Base-by-base conservation (phyloP, 2,329 filamentous ascomycete species). In the Orbilia blumenaviensis region DNA sequence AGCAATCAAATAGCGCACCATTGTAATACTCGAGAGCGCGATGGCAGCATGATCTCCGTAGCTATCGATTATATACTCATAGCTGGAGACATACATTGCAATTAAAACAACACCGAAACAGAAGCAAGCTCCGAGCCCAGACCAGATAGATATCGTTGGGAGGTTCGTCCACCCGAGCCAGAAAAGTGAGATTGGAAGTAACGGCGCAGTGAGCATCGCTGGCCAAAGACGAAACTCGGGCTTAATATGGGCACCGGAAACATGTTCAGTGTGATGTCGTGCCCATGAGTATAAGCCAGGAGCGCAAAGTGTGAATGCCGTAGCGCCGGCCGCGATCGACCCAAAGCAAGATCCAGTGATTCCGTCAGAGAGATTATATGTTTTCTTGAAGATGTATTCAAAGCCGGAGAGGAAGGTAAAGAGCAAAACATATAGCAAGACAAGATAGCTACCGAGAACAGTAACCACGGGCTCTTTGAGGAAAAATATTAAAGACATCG, bases 111-210 rank as follows among this genome's bases (percentile, higher is more conserved):
- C 85, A 4, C 87, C 87, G 78, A 88, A 87, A 0, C 87, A 77
- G 0, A 85, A 83, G n/a, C 83, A 86, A 0, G 86, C 86, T 1
- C 81, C 80, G 2, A 88, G 82, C 0, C 85, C 85, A 16, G 84
- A 85, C 86, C 86, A 88, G 78, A 86, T 84, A 7, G 84, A 85
- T 23, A 88, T 84, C 2, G 63, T 80, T 0, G 81, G 58, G 66
- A 84, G 82, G 36, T 83, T 82, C 0, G 85, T 87, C 87, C 87
- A 89, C 0, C 84, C 87, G 81, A 89, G 86, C 87, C 87, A 89
- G 80, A 89, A 88, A 1, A 89, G 82, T 0, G 82, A 83, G 29
- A 87, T 81, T 0, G 87, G 86, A 0, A 89, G 83, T 0, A 83
- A 81, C 0, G 86, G 84, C 0, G 85, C 84, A 1, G 84, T 84